phyloP scores from a whole-genome alignment of 2,329 filamentous ascomycete genomes.

The Teratosphaeria zuluensis region DNA sequence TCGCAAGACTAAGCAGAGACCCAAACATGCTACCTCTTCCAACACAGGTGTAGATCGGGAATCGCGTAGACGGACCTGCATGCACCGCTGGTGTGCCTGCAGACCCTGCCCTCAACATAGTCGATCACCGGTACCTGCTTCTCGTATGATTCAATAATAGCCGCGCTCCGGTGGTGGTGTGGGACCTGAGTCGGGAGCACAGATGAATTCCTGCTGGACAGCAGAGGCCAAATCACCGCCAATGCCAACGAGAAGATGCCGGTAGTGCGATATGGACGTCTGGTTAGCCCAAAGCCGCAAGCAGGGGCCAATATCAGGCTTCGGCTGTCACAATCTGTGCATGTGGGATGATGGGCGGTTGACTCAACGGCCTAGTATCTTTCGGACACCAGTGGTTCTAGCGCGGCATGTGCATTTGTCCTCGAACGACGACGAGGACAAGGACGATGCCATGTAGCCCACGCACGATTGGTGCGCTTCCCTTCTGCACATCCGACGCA shows the following conservation, averaged over 20 bases:
- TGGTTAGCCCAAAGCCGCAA: not conserved
- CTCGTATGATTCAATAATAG: not conserved
- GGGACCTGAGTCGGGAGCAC: not conserved
- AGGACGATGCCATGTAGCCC: not conserved
- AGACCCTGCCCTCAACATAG: not conserved
- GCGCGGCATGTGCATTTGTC: not conserved
- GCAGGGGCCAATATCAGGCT: not conserved
- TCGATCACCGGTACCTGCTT: not conserved
- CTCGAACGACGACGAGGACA: too few relatives aligned
- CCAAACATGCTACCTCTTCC: not conserved
- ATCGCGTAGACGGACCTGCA: not conserved
- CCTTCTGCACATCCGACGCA: not conserved
- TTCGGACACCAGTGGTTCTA: not conserved
- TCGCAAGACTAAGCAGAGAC: not conserved
- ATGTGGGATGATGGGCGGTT: not conserved
- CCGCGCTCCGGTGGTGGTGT: not conserved
- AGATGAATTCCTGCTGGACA: not conserved
- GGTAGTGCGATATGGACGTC: not conserved
- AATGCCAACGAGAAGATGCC: not conserved
- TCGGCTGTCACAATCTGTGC: not conserved
- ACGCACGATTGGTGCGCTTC: not conserved
- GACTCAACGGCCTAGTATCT: not conserved
- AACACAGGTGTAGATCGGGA: not conserved
- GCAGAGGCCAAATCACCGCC: not conserved
- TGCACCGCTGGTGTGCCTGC: not conserved